A percentile compares a stretch with the other conserved stretches of the same genome.
These are phyloP conservation scores for Cryphonectria naterciae DNA, from an alignment of 2,329 filamentous ascomycete genomes.

Conservation along the genomic window DNA sequence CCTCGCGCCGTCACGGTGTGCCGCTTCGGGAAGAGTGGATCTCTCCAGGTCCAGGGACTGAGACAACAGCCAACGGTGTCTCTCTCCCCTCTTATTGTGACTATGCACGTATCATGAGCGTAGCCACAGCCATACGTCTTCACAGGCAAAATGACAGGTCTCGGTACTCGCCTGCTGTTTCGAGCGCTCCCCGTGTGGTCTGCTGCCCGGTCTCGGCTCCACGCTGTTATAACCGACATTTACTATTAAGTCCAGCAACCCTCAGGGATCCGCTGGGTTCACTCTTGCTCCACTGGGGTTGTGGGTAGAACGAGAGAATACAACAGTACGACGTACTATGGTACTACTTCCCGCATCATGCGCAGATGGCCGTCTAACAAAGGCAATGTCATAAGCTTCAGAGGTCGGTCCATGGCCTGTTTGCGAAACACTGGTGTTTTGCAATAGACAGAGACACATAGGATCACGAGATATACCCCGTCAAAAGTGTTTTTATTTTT, in stretches of 20 bases:
- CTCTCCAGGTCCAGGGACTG: slow-evolving; percentile 1
- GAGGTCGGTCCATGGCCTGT: neutral
- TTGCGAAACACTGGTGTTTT: neutral
- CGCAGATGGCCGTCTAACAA: neutral
- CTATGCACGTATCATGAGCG: neutral
- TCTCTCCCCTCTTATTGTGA: neutral
- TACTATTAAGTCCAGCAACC: neutral
- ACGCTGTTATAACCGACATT: neutral
- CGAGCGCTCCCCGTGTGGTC: neutral
- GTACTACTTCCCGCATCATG: neutral
- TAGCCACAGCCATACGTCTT: neutral
- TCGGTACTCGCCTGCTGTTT: neutral
- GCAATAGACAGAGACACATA: neutral
- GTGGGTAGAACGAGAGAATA: neutral
- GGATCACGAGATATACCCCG: neutral
- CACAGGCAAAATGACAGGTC: neutral
- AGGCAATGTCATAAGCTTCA: neutral
- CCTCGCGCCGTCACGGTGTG: neutral
- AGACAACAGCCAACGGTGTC: neutral
- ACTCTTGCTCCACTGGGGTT: neutral
- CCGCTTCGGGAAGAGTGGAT: slow-evolving; percentile 1
- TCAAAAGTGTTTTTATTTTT: neutral
- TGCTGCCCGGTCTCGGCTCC: neutral
- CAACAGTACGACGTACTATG: neutral
- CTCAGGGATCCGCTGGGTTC: neutral